Base-by-base conservation (phyloP, 1,284 basidiomycete species). In the Volvariella surrecta region DNA sequence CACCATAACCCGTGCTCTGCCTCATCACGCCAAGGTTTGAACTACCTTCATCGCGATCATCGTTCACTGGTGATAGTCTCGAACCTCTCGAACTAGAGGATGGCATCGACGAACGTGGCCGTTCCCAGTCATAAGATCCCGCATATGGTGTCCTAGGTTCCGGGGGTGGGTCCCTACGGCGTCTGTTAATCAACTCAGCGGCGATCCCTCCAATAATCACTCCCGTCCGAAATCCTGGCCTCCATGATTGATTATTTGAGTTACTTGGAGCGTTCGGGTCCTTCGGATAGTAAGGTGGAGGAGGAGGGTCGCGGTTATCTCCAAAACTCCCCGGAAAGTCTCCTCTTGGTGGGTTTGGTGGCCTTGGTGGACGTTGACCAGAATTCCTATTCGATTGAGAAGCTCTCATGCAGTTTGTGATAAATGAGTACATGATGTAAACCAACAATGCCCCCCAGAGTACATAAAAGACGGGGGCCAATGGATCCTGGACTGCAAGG, bases 211-310 rank as follows among this genome's bases (percentile, higher is more conserved):
- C 89, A 1, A 82, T 55, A 1, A 75, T 73, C 9, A 83, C 73
- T 11, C 90, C 89, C 0, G 80, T 82, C 84, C 82, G 90, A 58
- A 92, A 91, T 1, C 88, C 89, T 2, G 84, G 82, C 40, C 67
- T 59, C 67, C 77, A 78, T 39, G 67, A 60, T 43, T 54, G 53
- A 16, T 50, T 48, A n/a, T 46, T 48, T 18, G 6, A 56, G 46
- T 47, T 65, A 49, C 54, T 79, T 77, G 6, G 74, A 68, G 57
- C 40, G 7, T 46, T 17, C 41, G 43, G 20, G 40, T 48, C 42
- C 32, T 48, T 21, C 37, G 47, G 16, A 39, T 46, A 53, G 40
- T 93, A 94, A 0, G 89, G 89, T 6, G 91, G 90, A 0, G 91
- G 90, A 0, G 88, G 74, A 6, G 57, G 50, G 43, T 65, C 50